Conservation (phyloP, 148 eudicot genomes). For the Hydrangea macrophylla region DNA sequence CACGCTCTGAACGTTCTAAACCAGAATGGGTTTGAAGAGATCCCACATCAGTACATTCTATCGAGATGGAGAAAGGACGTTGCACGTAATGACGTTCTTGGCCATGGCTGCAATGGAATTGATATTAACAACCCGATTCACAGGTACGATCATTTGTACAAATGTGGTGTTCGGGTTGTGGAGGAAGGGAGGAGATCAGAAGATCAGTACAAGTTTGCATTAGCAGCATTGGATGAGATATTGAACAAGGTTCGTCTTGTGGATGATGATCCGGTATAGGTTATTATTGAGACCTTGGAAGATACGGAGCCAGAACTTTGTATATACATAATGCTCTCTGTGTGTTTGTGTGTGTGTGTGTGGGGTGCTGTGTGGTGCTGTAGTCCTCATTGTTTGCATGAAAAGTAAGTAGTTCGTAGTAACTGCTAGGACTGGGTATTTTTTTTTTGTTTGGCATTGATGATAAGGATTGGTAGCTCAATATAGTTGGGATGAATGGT, state of each 20-base stretch:
- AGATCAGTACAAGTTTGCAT: conserved; percentile 23
- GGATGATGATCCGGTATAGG: conserved; percentile 13
- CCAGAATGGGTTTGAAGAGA: conserved; percentile 30
- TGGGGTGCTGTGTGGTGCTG: no score
- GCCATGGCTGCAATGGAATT: conserved; percentile 17
- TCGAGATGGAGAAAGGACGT: conserved; percentile 38
- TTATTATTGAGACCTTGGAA: not conserved
- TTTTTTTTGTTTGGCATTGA: no score
- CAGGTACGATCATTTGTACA: conserved; percentile 33
- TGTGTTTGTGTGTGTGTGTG: no score
- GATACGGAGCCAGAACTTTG: no score
- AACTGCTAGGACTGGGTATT: no score
- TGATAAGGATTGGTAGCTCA: no score
- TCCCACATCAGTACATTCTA: conserved; percentile 37
- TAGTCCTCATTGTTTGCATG: no score
- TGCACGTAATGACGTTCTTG: conserved; percentile 13
- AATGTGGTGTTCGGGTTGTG: conserved; percentile 24
- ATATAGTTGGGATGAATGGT: no score
- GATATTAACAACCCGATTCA: conserved; percentile 29
- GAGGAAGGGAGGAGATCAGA: conserved; percentile 28
- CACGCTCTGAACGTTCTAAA: conserved; percentile 24
- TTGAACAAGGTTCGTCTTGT: conserved; percentile 21
- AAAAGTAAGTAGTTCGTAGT: no score
- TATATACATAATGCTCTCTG: no score
- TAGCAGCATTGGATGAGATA: conserved; percentile 26